Evolutionary conservation across 2,329 filamentous ascomycete genomes (phyloP), one percentile per base, ranked within the genome.

Genomic region (Exophiala phaeomuriformis): DNA sequence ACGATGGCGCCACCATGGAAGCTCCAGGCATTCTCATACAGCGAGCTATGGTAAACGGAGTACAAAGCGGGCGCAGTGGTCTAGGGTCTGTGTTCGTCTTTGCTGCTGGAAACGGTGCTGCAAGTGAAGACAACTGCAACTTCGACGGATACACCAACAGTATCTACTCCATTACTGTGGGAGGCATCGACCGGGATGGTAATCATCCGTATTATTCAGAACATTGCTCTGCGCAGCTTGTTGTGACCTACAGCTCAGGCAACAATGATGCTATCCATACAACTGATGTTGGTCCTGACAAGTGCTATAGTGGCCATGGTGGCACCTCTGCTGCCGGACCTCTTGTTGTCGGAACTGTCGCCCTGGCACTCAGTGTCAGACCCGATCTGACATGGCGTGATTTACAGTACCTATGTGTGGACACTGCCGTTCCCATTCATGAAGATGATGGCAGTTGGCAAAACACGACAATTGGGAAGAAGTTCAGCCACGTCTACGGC

Each of bases 111-210:
- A 98, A 98, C 66, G 93, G 93, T 53, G 94, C 91, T 6, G 76
- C 77, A 2, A 82, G 76, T 60, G 90, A 88, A 44, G 93, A 98
- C 69, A 97, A 98, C 71, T 98, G 93, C 78, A 98, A 98, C 69
- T 98, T 98, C 68, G 93, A 98, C 67, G 93, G 93, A 37, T 98
- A 98, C 72, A 98, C 93, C 55, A 98, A 98, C 75, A 96, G 90
- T 67, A 98, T 98, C 64, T 98, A 97, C 77, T 96, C 90, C 68
- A 93, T 98, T 64, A 95, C 90, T 0, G 90, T 98, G 12, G 93
- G 93, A 36, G 91, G 91, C 33, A 85, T 98, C 58, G 90, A 96
- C 68, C 80, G 88, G 55, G 83, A 86, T 61, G 90, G 91, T 37
- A 71, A 80, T n/a, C 91, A 97, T 66, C 90, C 93, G 0, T 93